These are phyloP conservation scores for Suhomyces panamericanus DNA, from an alignment of 1,139 yeast genomes.

Conservation along the genomic window DNA sequence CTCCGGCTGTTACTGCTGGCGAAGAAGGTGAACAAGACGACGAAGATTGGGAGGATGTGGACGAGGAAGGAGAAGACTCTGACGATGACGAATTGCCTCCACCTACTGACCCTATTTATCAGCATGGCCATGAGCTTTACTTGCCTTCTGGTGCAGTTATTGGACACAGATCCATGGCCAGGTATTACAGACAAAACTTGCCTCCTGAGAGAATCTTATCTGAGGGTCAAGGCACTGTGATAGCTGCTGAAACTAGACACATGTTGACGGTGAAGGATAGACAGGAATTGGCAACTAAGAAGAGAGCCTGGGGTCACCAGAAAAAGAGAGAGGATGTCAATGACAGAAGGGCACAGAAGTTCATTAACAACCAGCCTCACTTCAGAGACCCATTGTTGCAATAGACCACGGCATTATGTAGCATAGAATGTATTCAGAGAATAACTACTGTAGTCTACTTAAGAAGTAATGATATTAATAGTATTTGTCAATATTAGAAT, in stretches of 20 bases:
- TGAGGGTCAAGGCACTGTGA: slow-evolving; percentile 92
- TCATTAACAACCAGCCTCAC: slow-evolving; percentile 84
- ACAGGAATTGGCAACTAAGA: slow-evolving; percentile 58
- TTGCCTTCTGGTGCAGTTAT: slow-evolving; percentile 84
- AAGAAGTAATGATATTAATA: background rate
- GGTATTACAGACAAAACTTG: slow-evolving; percentile 78
- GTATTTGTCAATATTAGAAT: no score
- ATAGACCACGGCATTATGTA: slow-evolving; percentile 28
- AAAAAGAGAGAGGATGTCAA: slow-evolving; percentile 65
- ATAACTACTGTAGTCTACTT: background rate
- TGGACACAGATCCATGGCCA: slow-evolving; percentile 85
- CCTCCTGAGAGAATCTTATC: slow-evolving; percentile 70
- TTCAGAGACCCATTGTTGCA: slow-evolving; percentile 90
- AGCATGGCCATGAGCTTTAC: slow-evolving; percentile 72
- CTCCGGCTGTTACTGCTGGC: background rate
- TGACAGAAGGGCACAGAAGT: slow-evolving; percentile 78
- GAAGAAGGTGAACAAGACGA: slow-evolving; percentile 37
- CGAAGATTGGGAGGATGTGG: slow-evolving; percentile 42
- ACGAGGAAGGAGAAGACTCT: slow-evolving; percentile 32
- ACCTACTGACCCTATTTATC: slow-evolving; percentile 37
- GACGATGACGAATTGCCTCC: slow-evolving; percentile 34
- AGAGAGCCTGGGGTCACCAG: slow-evolving; percentile 76
- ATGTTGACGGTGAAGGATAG: slow-evolving; percentile 55
- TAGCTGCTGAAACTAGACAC: slow-evolving; percentile 89
- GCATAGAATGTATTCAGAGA: background rate